Evolutionary conservation across 192 early-diverging fungal species (phyloP), one percentile per base, ranked within the genome.

Genomic region (Umbelopsis ramanniana): DNA sequence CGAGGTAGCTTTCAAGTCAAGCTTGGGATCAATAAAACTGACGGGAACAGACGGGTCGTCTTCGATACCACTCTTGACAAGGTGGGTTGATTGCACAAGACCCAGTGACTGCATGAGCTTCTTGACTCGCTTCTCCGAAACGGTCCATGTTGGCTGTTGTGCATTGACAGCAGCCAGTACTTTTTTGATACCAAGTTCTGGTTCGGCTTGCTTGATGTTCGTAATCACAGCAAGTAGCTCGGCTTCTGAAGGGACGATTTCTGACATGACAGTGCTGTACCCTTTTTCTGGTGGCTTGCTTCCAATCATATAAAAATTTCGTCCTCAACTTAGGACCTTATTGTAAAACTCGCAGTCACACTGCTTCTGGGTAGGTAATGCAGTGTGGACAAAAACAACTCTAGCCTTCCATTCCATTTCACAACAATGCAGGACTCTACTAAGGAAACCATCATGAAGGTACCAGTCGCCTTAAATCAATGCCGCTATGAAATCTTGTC

Each of bases 81-180:
- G 72, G 29, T 81, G 75, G 47, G 72, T 74, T 0, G 76, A 73
- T 52, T 86, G 78, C 12, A 78, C 70, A 12, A 83, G 71, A 1
- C 84, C 81, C 19, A 76, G 66, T 2, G 75, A 21, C 67, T 74
- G 72, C 88, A 89, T 86, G 71, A 86, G 67, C 76, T 87, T 89
- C 71, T 86, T 87, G 50, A 89, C 84, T 43, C 86, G 86, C 74
- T 89, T 87, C 70, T 89, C 88, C 24, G 82, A 82, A 55, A 89
- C 83, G 35, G 83, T 76, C 88, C 88, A 89, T 10, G 81, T 73
- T 1, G 83, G 82, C 48, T 86, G 76, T 26, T 67, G 53, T n/a
- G 74, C 46, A 48, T 73, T 74, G 33, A 87, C 77, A 45, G 79
- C 70, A 38, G 72, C 70, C 5, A 79, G 53, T 22, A 89, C 82